These are phyloP conservation scores for Globisporangium paddicum DNA, from an alignment of 352 stramenopile genomes.

Conservation along the genomic window DNA sequence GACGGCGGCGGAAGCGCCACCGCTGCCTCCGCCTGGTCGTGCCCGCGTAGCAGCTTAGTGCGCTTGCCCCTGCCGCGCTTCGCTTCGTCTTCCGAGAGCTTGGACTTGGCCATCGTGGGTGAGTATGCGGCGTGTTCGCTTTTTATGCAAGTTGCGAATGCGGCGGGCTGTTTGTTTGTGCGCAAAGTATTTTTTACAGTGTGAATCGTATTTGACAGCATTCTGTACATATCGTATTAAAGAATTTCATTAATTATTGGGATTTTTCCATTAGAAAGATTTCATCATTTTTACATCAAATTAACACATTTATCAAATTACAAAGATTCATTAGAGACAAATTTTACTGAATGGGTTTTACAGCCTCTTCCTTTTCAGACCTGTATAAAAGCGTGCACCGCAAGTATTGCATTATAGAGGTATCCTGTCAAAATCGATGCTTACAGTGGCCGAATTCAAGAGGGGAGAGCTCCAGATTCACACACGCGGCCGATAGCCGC, in stretches of 20 bases:
- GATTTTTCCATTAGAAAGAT: too few species aligned
- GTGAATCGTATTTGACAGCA: too few species aligned
- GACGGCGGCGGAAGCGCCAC: constrained; percentile 14
- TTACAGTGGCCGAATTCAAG: background rate
- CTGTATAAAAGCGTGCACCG: constrained; percentile 8
- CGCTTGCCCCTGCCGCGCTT: constrained; percentile 64
- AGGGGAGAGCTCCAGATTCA: constrained; percentile 4
- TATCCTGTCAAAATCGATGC: too few species aligned
- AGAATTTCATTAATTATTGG: too few species aligned
- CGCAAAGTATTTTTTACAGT: background rate
- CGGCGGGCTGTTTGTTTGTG: background rate
- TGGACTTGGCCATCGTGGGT: constrained; percentile 49
- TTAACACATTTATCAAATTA: too few species aligned
- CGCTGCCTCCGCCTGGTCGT: constrained; percentile 24
- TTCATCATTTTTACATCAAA: too few species aligned
- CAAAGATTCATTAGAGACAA: too few species aligned
- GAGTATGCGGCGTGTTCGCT: background rate
- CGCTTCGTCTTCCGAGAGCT: constrained; percentile 51
- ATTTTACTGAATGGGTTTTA: background rate
- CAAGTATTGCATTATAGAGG: constrained; percentile 8
- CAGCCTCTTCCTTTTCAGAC: constrained; percentile 1
- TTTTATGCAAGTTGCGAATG: background rate
- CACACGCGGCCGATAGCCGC: constrained; percentile 10
- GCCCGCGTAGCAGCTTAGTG: constrained; percentile 40
- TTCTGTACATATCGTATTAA: too few species aligned